Conservation (phyloP, 768 basidiomycete species). For the Hydnomerulius pinastri region DNA sequence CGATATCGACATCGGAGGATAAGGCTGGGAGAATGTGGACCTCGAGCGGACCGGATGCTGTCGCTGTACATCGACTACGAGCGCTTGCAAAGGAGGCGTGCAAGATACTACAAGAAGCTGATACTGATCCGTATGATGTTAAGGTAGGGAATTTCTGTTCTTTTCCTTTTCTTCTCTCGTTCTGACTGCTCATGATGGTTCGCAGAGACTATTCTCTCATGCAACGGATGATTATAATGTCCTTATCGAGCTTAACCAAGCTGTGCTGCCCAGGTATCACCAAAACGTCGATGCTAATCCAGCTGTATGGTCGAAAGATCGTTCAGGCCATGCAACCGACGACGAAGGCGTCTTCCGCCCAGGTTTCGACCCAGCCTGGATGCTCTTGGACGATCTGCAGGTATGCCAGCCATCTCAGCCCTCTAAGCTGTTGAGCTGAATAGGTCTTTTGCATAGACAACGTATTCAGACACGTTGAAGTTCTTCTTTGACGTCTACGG, state of each 20-base stretch:
- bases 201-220: slow-evolving; percentile 81
- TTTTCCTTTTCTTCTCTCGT: neutral
- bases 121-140: slow-evolving; percentile 53
- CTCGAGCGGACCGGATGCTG: slow-evolving; percentile 56
- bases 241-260: slow-evolving; percentile 70
- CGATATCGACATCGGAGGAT: slow-evolving; percentile 78
- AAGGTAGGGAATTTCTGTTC: slow-evolving; percentile 45
- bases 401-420: slow-evolving; percentile 42
- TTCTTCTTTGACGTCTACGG: slow-evolving; percentile 87
- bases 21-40: slow-evolving; percentile 79
- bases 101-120: slow-evolving; percentile 54
- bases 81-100: slow-evolving; percentile 78
- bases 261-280: slow-evolving; percentile 66
- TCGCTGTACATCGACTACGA: slow-evolving; percentile 73
- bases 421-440: neutral
- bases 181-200: neutral
- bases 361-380: slow-evolving; percentile 78
- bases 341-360: slow-evolving; percentile 43
- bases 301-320: slow-evolving; percentile 45
- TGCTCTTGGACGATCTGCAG: slow-evolving; percentile 71
- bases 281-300: slow-evolving; percentile 65
- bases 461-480: slow-evolving; percentile 75
- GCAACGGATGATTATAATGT: slow-evolving; percentile 86
- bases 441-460: slow-evolving; percentile 43
- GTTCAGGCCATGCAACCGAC: slow-evolving; percentile 29